A percentile compares a stretch with the other conserved stretches of the same genome.
phyloP scores from a whole-genome alignment of 495 filamentous ascomycete genomes.

The Talaromyces ruber region DNA sequence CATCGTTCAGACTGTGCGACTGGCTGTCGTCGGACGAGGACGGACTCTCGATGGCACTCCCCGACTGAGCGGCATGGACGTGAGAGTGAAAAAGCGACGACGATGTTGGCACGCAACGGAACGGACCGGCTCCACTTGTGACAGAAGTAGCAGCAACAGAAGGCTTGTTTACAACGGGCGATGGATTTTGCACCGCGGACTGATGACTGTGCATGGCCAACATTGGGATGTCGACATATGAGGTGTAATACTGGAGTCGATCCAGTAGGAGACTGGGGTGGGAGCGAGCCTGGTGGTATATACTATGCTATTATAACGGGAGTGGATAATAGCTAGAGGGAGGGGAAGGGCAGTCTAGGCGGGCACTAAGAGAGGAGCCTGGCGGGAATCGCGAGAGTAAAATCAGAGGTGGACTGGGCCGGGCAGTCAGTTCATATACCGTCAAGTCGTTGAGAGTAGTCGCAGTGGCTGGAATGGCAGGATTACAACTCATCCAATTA shows the following conservation, averaged over 20 bases:
- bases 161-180: conserved; percentile 9
- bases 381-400: neutral
- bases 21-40: conserved; percentile 20
- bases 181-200: conserved; percentile 1
- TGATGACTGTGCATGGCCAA: conserved; percentile 36
- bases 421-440: neutral
- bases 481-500: neutral
- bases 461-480: neutral
- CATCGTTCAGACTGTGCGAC: conserved; percentile 28
- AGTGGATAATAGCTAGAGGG: neutral
- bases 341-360: neutral
- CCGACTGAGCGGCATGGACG: conserved; percentile 12
- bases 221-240: conserved; percentile 20
- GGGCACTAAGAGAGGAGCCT: neutral
- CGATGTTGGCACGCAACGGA: conserved; percentile 9
- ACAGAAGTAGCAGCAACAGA: neutral
- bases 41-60: conserved; percentile 11
- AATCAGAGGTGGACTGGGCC: neutral
- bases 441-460: neutral
- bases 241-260: conserved; percentile 1
- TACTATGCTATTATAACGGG: conserved; percentile 1
- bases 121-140: conserved; percentile 2
- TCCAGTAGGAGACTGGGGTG: neutral
- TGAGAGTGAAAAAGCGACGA: conserved; percentile 11
- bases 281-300: neutral